phyloP scores from a whole-genome alignment of 2,329 filamentous ascomycete genomes.

The Cordyceps tenuipes region DNA sequence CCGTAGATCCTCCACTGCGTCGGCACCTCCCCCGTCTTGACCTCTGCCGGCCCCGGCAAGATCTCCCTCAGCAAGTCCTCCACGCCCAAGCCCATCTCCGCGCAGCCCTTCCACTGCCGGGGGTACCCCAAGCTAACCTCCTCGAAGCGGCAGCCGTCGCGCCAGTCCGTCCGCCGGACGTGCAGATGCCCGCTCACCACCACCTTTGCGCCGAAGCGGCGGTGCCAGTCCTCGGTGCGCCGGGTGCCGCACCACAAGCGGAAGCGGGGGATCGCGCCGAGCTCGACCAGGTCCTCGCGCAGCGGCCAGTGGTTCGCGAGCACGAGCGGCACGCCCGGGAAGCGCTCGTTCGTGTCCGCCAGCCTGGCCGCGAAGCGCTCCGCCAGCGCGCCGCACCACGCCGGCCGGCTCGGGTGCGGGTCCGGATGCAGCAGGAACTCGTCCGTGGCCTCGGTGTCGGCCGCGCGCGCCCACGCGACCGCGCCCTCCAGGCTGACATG shows the following conservation, averaged over 20 bases:
- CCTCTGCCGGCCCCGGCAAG: background rate
- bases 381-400: constrained; percentile 26
- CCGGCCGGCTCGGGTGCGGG: constrained; percentile 25
- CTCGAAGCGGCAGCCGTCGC: constrained; percentile 28
- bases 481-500: constrained; percentile 37
- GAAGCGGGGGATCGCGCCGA: constrained; percentile 28
- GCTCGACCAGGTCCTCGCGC: constrained; percentile 26
- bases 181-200: constrained; percentile 30
- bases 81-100: constrained; percentile 22
- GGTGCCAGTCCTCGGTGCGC: constrained; percentile 28
- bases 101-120: constrained; percentile 27
- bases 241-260: constrained; percentile 31
- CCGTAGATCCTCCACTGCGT: constrained; percentile 9
- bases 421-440: constrained; percentile 29
- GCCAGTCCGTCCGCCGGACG: constrained; percentile 31
- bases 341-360: constrained; percentile 15
- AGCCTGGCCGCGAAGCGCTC: constrained; percentile 21
- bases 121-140: constrained; percentile 31
- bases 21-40: background rate
- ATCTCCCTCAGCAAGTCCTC: constrained; percentile 29
- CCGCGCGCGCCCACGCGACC: constrained; percentile 28
- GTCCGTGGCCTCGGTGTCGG: constrained; percentile 28
- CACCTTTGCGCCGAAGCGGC: constrained; percentile 25
- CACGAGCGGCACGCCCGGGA: constrained; percentile 20
- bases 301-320: constrained; percentile 32